These are phyloP conservation scores for Samsoniella hepiali DNA, from an alignment of 2,329 filamentous ascomycete genomes.

Conservation along the genomic window DNA sequence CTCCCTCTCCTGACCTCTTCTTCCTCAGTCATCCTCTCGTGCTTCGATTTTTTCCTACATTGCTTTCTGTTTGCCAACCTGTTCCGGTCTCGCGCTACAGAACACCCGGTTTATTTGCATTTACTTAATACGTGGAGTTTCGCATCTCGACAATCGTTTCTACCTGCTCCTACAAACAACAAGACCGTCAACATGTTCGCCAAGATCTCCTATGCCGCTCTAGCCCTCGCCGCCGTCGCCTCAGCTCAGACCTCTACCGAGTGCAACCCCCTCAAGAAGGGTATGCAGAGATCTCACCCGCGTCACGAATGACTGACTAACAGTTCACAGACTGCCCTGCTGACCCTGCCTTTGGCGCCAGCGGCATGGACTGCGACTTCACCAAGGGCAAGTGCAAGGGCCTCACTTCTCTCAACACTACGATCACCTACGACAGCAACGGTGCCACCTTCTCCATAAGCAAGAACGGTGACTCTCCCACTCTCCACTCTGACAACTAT, in stretches of 20 bases:
- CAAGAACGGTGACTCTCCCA: slow-evolving; percentile 62
- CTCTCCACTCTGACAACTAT: slow-evolving; percentile 77
- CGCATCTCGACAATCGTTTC: slow-evolving; percentile 18
- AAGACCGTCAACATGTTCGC: slow-evolving; percentile 34
- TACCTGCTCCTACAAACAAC: slow-evolving; percentile 12
- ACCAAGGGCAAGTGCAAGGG: slow-evolving; percentile 63
- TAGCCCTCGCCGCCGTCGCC: slow-evolving; percentile 48
- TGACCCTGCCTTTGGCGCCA: slow-evolving; percentile 71
- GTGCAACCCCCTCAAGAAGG: slow-evolving; percentile 54
- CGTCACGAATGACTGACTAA: too few species aligned
- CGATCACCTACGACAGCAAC: slow-evolving; percentile 42
- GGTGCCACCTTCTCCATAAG: slow-evolving; percentile 65
- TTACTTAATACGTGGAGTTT: too few species aligned
- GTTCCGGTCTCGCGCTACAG: too few species aligned
- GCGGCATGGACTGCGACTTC: slow-evolving; percentile 64
- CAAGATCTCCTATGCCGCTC: slow-evolving; percentile 45
- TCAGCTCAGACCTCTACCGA: slow-evolving; percentile 55
- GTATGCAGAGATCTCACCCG: slow-evolving; percentile 29
- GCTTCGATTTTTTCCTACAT: too few species aligned
- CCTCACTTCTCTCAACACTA: slow-evolving; percentile 49
- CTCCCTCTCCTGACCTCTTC: too few species aligned
- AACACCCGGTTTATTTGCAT: too few species aligned
- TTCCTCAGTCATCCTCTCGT: too few species aligned
- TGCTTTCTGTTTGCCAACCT: too few species aligned
- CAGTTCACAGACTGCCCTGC: slow-evolving; percentile 69